Base-by-base conservation (phyloP, 2,329 filamentous ascomycete species). In the Arthrinium phaeospermum region DNA sequence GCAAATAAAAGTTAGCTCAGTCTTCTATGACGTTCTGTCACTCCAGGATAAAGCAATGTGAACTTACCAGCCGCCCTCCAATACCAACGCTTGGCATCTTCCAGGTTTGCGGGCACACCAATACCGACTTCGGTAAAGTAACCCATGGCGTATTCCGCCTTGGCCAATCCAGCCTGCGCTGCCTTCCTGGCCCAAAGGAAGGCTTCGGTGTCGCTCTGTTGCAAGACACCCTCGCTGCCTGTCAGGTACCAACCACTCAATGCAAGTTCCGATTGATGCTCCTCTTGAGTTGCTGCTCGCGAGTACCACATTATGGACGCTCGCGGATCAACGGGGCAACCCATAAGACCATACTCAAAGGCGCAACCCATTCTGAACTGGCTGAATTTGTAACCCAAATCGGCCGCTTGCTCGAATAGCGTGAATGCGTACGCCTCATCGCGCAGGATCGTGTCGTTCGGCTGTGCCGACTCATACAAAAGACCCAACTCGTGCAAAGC, bases 11-110 rank as follows among this genome's bases (percentile, higher is more conserved):
- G 57, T 64, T 41, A 64, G 57, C 34, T 13, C 30, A 3, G 19
- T 64, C 19, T 13, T 24, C 19, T 41, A 24, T 22, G 19, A n/a
- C 19, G 22, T 13, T 5, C 19, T 41, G 8, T 37, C 19, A 34
- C 53, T 16, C 34, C 53, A 8, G 68, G 22, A 3, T 22, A 16
- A 37, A 51, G 37, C 30, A 10, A 16, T 46, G 22, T 24, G 30
- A 6, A 91, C 94, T 91, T 87, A 98, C 96, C 93, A 80, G 96
- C 96, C 83, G 96, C 95, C 81, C 96, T 89, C 89, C 95, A 98
- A 84, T 99, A 99, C 96, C 96, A 99, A 77, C 95, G 90, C 87
- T 97, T 98, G 30, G 96, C 96, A 83, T 98, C 96, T 78, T 99
- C 96, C 77, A 98, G 79, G 81, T 96, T 97, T 12, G 93, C 91